Evolutionary conservation across 768 basidiomycete genomes (phyloP), one percentile per base, ranked within the genome.

Genomic region (Podaxis mareebaensis): DNA sequence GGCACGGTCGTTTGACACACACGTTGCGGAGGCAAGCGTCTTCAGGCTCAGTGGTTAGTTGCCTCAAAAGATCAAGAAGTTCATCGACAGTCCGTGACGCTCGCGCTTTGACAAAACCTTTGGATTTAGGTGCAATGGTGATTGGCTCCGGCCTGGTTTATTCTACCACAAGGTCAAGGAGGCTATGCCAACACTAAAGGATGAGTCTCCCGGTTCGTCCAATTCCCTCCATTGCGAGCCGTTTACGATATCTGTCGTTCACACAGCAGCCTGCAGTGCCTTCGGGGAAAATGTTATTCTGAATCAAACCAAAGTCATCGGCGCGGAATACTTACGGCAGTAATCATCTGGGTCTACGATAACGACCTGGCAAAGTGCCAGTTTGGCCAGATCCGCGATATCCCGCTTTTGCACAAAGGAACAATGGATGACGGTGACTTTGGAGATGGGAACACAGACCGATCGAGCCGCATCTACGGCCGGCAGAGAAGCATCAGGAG

Each of bases 381-480:
- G 69, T 58, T 73, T 66, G 13, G 84, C 83, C 40, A 89, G 68
- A 57, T 80, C 76, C 42, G 86, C 65, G 62, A 88, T 79, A 64
- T 87, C 82, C 61, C 76, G 72, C 60, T 87, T 84, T 66, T 79
- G 75, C 26, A 87, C 85, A 62, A 82, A 81, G 15, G 83, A 77
- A 70, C 86, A 88, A 67, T 86, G 82, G 64, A 87, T 83, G 30
- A 83, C 78, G 0, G 81, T 81, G 13, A 87, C 71, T 66, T 78
- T 78, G 48, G 71, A 67, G 59, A 88, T 79, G 36, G 74, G 73
- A 48, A 69, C 69, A 57, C 65, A 63, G 46, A 52, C 38, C 36
- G 49, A 26, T 28, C 46, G 61, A 57, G 30, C 22, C 26, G 33
- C 33, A 11, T 40, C 22, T 39, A 15, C 22, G 26, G 20, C 38